Conservation (phyloP, 139 green algal genomes). For the Chlamydomonas sphaeroides region DNA sequence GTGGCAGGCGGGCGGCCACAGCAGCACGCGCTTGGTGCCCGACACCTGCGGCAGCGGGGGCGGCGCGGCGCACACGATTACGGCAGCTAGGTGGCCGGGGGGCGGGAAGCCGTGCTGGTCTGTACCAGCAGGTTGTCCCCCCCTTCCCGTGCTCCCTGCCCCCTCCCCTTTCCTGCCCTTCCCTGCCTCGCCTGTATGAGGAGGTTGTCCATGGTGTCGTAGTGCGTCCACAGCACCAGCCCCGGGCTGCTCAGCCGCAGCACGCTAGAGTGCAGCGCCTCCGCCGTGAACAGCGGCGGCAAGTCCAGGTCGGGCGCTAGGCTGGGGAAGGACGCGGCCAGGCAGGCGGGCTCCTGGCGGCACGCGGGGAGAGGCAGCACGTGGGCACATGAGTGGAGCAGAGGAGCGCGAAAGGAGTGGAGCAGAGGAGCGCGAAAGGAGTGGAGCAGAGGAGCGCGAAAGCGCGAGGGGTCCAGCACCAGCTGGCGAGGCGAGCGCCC, state of each 20-base stretch:
- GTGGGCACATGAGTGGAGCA: no score
- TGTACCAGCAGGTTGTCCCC: no score
- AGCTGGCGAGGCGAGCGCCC: no score
- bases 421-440: no score
- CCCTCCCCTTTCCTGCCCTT: no score
- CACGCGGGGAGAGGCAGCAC: background rate
- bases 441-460: no score
- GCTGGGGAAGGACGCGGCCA: conserved; percentile 58
- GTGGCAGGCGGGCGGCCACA: conserved; percentile 60
- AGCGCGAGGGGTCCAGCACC: no score
- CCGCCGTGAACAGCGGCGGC: conserved; percentile 41
- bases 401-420: no score
- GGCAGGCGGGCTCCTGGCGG: conserved; percentile 51
- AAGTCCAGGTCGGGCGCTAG: conserved; percentile 50
- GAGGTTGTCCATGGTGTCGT: conserved; percentile 75
- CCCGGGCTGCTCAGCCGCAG: conserved; percentile 54
- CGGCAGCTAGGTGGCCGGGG: no score
- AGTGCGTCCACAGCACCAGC: conserved; percentile 72
- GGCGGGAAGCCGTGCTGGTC: no score
- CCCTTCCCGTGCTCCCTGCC: no score
- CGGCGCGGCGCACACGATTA: no score
- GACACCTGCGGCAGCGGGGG: conserved; percentile 22
- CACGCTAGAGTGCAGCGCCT: conserved; percentile 48
- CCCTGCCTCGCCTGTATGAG: conserved; percentile 60
- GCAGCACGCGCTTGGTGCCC: conserved; percentile 64